Percentiles rank a stretch among this genome's conserved stretches.
phyloP scores from a whole-genome alignment of 495 filamentous ascomycete species.

The Penicillium odoratum region DNA sequence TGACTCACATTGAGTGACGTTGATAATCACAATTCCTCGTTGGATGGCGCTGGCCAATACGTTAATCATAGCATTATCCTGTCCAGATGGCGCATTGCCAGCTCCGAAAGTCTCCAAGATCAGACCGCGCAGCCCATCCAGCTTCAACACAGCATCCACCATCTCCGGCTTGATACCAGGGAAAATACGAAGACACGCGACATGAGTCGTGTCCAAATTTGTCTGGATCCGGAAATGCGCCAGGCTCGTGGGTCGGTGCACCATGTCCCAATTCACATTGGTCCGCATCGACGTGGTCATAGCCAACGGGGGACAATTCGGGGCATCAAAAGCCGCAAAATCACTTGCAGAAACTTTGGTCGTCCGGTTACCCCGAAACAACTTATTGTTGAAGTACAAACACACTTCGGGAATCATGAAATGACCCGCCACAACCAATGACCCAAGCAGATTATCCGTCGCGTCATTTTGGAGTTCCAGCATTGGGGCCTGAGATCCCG shows the following conservation, averaged over 20 bases:
- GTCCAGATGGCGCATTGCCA: slow-evolving; percentile 85
- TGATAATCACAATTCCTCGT: slow-evolving; percentile 85
- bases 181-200: slow-evolving; percentile 92
- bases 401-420: slow-evolving; percentile 97
- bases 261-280: slow-evolving; percentile 79
- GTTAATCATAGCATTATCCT: slow-evolving; percentile 78
- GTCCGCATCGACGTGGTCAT: slow-evolving; percentile 77
- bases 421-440: slow-evolving; percentile 90
- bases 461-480: slow-evolving; percentile 91
- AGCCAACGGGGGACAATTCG: slow-evolving; percentile 79
- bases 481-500: slow-evolving; percentile 91
- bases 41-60: slow-evolving; percentile 76
- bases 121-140: slow-evolving; percentile 78
- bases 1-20: slow-evolving; percentile 82
- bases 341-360: slow-evolving; percentile 87
- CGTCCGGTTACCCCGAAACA: slow-evolving; percentile 88
- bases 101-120: slow-evolving; percentile 95
- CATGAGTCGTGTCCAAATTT: slow-evolving; percentile 80
- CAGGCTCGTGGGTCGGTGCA: slow-evolving; percentile 72
- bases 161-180: slow-evolving; percentile 94
- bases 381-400: slow-evolving; percentile 89
- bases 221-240: slow-evolving; percentile 75
- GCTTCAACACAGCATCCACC: slow-evolving; percentile 80
- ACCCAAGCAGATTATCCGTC: slow-evolving; percentile 91
- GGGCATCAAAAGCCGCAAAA: slow-evolving; percentile 84